Evolutionary conservation across 331 rosid genomes (phyloP), one percentile per base, ranked within the genome.

Genomic region (Quercus tomentella): DNA sequence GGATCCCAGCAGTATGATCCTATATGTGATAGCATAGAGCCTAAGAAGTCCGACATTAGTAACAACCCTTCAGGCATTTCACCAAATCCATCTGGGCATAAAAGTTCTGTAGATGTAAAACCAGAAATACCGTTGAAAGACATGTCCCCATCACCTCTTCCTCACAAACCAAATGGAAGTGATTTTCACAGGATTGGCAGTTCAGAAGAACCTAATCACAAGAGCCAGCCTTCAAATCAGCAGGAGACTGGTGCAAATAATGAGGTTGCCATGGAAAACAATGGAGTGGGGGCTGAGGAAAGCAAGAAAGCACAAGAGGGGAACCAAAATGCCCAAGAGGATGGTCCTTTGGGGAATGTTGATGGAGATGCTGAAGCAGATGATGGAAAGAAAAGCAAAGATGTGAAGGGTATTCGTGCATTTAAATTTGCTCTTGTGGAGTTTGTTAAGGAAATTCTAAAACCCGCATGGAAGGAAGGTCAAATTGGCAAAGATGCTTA

Each of bases 401-500:
- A 93, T 69, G 76, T 21, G 37, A 91, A 93, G 87, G 92, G 90
- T 43, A 73, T 82, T 72, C 94, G 91, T 54, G 91, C 96, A 67
- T 94, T 94, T 79, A 94, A 92, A 81, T 84, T 83, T 88, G 87
- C 94, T 61, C 88, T 94, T 77, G 98, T 89, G 67, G 98, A 92
- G 86, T 89, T 86, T 28, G 80, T 92, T 52, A 94, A 94, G 89
- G 98, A 94, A 87, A 91, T 94, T 82, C 66, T 94, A 63, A 92
- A 94, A 84, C 97, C 97, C 33, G 71, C 96, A 35, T 94, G 98
- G 98, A 94, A 90, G 85, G 96, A 89, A 30, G 98, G 97, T 74
- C 88, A 90, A 82, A 86, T 92, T 74, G 82, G 76, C 84, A 92
- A 92, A 84, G 97, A 94, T 76, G 92, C 86, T 77, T 92, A 94